Evolutionary conservation across 1,139 yeast species (phyloP), one percentile per base, ranked within the genome.

Genomic region (Yamadazyma sp.): DNA sequence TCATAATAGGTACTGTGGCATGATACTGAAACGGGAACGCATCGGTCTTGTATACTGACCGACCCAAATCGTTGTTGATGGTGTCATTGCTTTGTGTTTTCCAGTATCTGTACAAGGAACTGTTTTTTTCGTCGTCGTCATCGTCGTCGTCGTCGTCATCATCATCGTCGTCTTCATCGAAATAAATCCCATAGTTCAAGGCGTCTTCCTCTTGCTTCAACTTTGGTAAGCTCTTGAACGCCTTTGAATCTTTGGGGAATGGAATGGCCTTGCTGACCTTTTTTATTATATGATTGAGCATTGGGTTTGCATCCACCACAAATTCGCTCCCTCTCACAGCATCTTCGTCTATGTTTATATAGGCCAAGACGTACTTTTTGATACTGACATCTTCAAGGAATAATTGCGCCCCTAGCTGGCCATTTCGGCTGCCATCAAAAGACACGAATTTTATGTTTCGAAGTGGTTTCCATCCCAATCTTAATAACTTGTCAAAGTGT

Each of bases 391-490:
- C 65, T 27, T 61, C 57, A 4, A 58, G 47, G 22, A 48, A 51
- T 4, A 48, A 40, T 35, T 56, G 57, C 0, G 70, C 54, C 0
- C 76, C 76, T 12, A 64, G 39, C 15, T 60, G 50, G 2, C 72
- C 71, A 39, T 59, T 61, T 23, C 57, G 47, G 13, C 67, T 52
- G 1, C 70, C 74, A 48, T 71, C 77, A 71, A 74, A 70, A 1
- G 73, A 67, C 4, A 70, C 57, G 49, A 71, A 70, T 39, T 62
- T 60, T 29, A 71, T 66, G 22, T 60, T 65, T 33, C 77, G 55
- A 32, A 70, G 52, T 1, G 77, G 77, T 47, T 61, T 64, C 77
- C 77, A 71, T 1, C 77, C 77, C 31, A 59, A 38, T 16, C 53
- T 47, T 3, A 53, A 50, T 38, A 71, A 54, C 37, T 58, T 52